phyloP scores from a whole-genome alignment of 2,329 filamentous ascomycete species.

The Ilyonectria robusta region DNA sequence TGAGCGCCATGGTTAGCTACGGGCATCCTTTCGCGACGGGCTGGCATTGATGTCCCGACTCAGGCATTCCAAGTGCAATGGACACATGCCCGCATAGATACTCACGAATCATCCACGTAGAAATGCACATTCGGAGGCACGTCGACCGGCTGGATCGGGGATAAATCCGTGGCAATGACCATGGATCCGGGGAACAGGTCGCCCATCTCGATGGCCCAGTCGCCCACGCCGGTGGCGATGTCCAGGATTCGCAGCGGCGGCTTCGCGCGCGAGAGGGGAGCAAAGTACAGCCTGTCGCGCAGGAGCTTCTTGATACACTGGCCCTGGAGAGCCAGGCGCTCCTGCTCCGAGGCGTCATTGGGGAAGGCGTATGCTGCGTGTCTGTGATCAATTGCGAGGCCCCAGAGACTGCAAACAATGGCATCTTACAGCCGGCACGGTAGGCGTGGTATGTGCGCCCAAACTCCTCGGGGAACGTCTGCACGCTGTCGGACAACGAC shows the following conservation, averaged over 20 bases:
- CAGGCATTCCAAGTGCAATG: too few species aligned
- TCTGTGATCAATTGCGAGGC: constrained; percentile 19
- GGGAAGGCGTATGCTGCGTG: constrained; percentile 59
- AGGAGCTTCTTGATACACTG: constrained; percentile 54
- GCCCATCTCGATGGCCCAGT: constrained; percentile 77
- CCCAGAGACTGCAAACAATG: too few species aligned
- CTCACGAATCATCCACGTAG: constrained; percentile 74
- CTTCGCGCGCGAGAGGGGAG: constrained; percentile 51
- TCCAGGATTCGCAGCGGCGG: constrained; percentile 56
- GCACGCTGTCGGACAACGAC: constrained; percentile 51
- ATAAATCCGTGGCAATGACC: constrained; percentile 75
- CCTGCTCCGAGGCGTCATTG: constrained; percentile 58
- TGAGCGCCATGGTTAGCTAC: constrained; percentile 40
- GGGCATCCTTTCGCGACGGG: too few species aligned
- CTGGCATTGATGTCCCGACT: too few species aligned
- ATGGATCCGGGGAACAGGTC: constrained; percentile 69
- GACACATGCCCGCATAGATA: constrained; percentile 4
- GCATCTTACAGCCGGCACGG: constrained; percentile 58
- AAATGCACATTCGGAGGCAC: constrained; percentile 82
- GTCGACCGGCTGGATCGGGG: constrained; percentile 73
- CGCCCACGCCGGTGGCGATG: constrained; percentile 60
- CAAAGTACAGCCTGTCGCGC: constrained; percentile 55
- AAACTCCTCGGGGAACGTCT: constrained; percentile 55
- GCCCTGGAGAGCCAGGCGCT: constrained; percentile 56
- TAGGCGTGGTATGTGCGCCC: constrained; percentile 63